Base-by-base conservation (phyloP, 2,329 filamentous ascomycete species). In the Fusarium mundagurra region DNA sequence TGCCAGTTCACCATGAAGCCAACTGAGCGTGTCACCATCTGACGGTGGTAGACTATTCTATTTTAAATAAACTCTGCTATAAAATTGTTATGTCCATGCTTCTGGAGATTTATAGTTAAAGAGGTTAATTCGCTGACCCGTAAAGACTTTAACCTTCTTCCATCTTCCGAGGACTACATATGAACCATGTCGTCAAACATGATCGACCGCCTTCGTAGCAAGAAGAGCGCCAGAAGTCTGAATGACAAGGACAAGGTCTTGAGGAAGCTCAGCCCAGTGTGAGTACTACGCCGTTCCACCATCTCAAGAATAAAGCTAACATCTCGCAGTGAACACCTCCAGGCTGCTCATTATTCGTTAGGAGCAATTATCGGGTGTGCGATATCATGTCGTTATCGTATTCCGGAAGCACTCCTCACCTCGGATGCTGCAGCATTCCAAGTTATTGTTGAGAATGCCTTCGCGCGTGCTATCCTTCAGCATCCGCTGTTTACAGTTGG, bases 261-360 rank as follows among this genome's bases (percentile, higher is more conserved):
- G 10, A 53, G 70, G n/a, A 66, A 59, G 18, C 69, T 73, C 14
- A 65, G 70, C 38, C 64, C 57, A 13, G n/a, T 66, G 69, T 72
- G 18, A 20, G 70, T 53, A 2, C 14, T 16, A 39, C 14, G 1
- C 3, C 9, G 3, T 20, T 4, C 38, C 9, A 1, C 12, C 20
- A 1, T 17, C 13, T 36, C 5, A 3, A 4, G 9, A 4, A 9
- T 10, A 2, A 12, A 50, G 36, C 64, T 72, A 38, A 72, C 2
- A 4, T 1, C 3, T 24, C 4, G 8, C 16, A 73, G 65, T 5
- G 70, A 73, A 29, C 9, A 41, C 4, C 41, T 51, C 11, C 61
- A 73, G n/a, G 50, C 51, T 1, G 60, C 61, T 7, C 33, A 33
- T 4, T 71, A 73, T 58, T n/a, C 38, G 6, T 11, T 73, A 7